A percentile compares a stretch with the other conserved stretches of the same genome.
These are phyloP conservation scores for Boletus rubroflammeus DNA, from an alignment of 768 basidiomycete species.

Conservation along the genomic window DNA sequence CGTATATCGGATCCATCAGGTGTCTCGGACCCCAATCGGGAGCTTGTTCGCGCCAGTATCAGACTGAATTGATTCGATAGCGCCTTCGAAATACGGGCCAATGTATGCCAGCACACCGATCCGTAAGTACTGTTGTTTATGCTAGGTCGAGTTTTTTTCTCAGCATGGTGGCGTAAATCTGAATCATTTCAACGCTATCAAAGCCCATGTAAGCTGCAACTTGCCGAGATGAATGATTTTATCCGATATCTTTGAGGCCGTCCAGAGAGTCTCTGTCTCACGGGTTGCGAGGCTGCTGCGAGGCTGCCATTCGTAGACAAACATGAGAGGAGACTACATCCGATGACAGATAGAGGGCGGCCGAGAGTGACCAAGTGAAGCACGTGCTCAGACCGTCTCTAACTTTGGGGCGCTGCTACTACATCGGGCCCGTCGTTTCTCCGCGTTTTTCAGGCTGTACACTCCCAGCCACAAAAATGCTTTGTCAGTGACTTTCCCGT, in stretches of 20 bases:
- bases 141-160: neutral
- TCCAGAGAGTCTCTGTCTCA: conserved; percentile 12
- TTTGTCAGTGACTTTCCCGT: neutral
- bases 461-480: neutral
- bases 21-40: conserved; percentile 9
- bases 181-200: neutral
- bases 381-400: conserved; percentile 8
- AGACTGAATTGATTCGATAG: conserved; percentile 4
- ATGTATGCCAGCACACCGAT: neutral
- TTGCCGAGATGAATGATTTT: conserved; percentile 11
- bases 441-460: neutral
- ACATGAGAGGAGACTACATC: neutral
- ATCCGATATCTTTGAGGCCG: conserved; percentile 5
- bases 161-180: conserved; percentile 5
- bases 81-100: neutral
- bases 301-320: conserved; percentile 2
- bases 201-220: neutral
- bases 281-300: conserved; percentile 1
- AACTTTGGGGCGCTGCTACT: neutral
- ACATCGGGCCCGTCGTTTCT: neutral
- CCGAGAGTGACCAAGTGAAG: conserved; percentile 8
- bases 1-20: conserved; percentile 21
- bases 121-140: neutral
- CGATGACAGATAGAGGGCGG: conserved; percentile 6
- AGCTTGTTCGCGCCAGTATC: conserved; percentile 4